Conservation (phyloP, 2,329 filamentous ascomycete species). For the Colletotrichum cordylinicola region DNA sequence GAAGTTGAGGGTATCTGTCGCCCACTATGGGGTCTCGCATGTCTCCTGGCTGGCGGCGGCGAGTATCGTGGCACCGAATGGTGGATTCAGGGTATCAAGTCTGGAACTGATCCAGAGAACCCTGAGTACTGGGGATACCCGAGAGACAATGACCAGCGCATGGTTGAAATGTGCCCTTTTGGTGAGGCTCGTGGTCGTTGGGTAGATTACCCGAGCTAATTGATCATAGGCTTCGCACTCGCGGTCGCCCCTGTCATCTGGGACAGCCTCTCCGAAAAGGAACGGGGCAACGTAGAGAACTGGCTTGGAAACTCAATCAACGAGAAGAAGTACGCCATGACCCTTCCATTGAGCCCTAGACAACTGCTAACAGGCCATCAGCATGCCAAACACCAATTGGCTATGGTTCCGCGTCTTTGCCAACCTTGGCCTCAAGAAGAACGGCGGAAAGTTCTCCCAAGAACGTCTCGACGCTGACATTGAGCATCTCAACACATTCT, state of each 20-base stretch:
- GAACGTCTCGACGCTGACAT: conserved; percentile 76
- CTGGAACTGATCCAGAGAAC: conserved; percentile 72
- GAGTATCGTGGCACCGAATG: conserved; percentile 67
- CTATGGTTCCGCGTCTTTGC: conserved; percentile 87
- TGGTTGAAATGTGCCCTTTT: conserved; percentile 85
- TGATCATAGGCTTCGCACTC: conserved; percentile 64
- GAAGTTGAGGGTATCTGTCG: conserved; percentile 79
- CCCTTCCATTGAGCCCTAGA: rapidly evolving
- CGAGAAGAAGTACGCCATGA: conserved; percentile 66
- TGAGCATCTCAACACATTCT: conserved; percentile 79
- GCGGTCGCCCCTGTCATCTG: conserved; percentile 73
- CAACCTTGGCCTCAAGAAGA: conserved; percentile 78
- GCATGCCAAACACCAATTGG: conserved; percentile 74
- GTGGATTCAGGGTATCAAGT: conserved; percentile 74
- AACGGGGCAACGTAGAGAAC: conserved; percentile 69
- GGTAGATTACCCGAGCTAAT: background rate
- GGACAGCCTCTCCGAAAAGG: conserved; percentile 66
- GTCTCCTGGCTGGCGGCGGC: conserved; percentile 72
- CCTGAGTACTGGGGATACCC: conserved; percentile 81
- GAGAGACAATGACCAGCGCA: conserved; percentile 78
- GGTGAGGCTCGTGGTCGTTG: conserved; percentile 39
- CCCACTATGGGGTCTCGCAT: conserved; percentile 77
- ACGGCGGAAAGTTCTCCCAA: conserved; percentile 74
- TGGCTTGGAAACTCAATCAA: conserved; percentile 81
- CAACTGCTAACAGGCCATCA: conserved; percentile 35